A percentile compares a stretch with the other conserved stretches of the same genome.
Evolutionary conservation across 495 filamentous ascomycete genomes (phyloP).

Genomic region (Rostrohypoxylon terebratum): DNA sequence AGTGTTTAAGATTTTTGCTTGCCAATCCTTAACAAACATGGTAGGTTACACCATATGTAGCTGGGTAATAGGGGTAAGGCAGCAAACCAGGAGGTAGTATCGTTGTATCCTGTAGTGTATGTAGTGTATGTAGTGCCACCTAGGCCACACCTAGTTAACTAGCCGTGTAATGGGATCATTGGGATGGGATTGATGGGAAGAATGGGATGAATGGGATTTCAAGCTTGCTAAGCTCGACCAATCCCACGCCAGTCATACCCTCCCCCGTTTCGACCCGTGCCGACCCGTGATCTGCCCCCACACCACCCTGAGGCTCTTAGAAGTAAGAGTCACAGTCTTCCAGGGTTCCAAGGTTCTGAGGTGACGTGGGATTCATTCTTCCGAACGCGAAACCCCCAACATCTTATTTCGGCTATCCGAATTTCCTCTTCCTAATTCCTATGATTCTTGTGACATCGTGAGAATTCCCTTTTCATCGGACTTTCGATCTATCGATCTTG

Average conservation of each 20-base stretch:
- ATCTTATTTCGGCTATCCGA: slow-evolving; percentile 13
- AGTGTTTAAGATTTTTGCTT: not conserved
- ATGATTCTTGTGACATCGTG: slow-evolving; percentile 8
- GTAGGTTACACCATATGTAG: slow-evolving; percentile 15
- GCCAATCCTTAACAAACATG: slow-evolving; percentile 12
- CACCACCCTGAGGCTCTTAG: slow-evolving; percentile 18
- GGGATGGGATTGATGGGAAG: not conserved
- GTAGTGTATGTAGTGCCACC: not conserved
- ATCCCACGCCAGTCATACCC: slow-evolving; percentile 2
- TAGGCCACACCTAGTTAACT: not conserved
- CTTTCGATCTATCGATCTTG: slow-evolving; percentile 4
- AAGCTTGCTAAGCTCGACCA: not conserved
- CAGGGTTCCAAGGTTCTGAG: not conserved
- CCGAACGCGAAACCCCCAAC: slow-evolving; percentile 3
- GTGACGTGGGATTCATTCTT: slow-evolving; percentile 8
- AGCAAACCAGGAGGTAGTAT: not conserved
- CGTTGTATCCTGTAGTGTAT: no score
- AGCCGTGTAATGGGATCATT: not conserved
- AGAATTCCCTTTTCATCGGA: slow-evolving; percentile 8
- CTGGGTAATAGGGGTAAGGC: slow-evolving; percentile 3
- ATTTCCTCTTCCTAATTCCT: not conserved
- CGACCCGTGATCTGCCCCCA: slow-evolving; percentile 16
- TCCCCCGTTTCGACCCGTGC: slow-evolving; percentile 11
- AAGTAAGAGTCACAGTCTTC: not conserved
- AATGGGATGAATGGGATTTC: not conserved